Base-by-base conservation (phyloP, 768 basidiomycete genomes). In the Kwoniella heveanensis region DNA sequence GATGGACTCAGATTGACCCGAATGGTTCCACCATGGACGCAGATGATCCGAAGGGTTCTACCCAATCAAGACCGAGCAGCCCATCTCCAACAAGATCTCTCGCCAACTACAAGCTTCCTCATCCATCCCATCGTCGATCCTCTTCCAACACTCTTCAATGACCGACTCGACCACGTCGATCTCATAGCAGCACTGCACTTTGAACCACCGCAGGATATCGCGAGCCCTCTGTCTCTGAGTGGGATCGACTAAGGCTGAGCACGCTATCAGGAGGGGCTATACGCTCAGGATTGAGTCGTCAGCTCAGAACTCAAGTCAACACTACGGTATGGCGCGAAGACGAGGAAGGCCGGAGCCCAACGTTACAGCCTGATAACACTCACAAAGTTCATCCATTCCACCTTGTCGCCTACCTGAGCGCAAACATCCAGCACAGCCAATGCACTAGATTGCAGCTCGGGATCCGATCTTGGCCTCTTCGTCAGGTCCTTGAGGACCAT, bases 311-410 rank as follows among this genome's bases (percentile, higher is more conserved):
- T n/a, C n/a, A n/a, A n/a, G n/a, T n/a, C n/a, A n/a, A n/a, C n/a
- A n/a, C n/a, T n/a, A n/a, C n/a, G n/a, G n/a, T n/a, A n/a, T n/a
- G 36, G 37, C 29, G 37, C 25, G n/a, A 51, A 50, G 48, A 47
- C 9, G 32, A 36, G 21, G 13, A 17, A 47, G 32, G 46, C 2
- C 36, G 39, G 17, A 52, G 9, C 7, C 51, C 10, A 25, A 4
- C 21, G n/a, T 9, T 29, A 21, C 19, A 4, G 32, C n/a, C 17
- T 44, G 54, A 25, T 25, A 26, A 21, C 21, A 66, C 65, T 54
- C 50, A 66, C 65, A 62, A 52, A 62, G 46, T 66, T 66, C 39
- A 66, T 47, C 53, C 58, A 66, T 44, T 66, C 65, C 19, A 57
- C 44, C 47, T 66, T 66, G 24, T 57, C 65, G 15, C 60, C 65